A percentile compares a stretch with the other conserved stretches of the same genome.
Conservation (phyloP, 257 asterid species). For the Nicotiana tabacum region DNA sequence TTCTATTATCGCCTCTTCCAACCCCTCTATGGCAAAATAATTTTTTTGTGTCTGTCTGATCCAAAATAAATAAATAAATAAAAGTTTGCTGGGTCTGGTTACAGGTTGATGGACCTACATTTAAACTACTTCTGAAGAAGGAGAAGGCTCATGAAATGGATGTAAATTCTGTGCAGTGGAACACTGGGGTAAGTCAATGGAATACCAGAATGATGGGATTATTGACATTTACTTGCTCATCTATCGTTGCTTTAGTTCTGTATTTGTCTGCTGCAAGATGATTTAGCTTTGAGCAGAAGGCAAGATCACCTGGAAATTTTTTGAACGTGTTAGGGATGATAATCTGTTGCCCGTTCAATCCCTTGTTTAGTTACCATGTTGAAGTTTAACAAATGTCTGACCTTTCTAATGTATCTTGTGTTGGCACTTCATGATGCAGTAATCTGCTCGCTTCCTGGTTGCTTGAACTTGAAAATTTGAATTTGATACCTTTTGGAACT, state of each 20-base stretch:
- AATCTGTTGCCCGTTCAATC: background rate
- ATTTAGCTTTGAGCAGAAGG: background rate
- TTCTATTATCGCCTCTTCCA: background rate
- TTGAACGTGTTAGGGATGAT: background rate
- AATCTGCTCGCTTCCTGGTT: background rate
- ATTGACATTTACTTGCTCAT: background rate
- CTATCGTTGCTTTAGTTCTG: background rate
- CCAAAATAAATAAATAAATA: background rate
- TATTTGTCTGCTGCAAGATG: background rate
- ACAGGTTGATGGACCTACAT: constrained; percentile 41
- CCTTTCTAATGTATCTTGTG: background rate
- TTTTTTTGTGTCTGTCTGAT: background rate
- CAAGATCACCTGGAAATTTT: background rate
- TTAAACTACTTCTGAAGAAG: constrained; percentile 67
- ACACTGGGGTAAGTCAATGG: constrained; percentile 53
- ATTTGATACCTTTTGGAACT: background rate
- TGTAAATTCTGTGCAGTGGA: constrained; percentile 86
- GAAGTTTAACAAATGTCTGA: background rate
- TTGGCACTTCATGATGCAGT: background rate
- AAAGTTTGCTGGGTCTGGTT: constrained; percentile 7
- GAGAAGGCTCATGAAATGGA: constrained; percentile 95
- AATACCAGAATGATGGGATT: background rate
- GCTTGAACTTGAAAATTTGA: background rate
- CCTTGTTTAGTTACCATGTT: background rate
- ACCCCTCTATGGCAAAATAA: background rate